Conservation (phyloP, 345 rosid species). For the Citrus sp. region DNA sequence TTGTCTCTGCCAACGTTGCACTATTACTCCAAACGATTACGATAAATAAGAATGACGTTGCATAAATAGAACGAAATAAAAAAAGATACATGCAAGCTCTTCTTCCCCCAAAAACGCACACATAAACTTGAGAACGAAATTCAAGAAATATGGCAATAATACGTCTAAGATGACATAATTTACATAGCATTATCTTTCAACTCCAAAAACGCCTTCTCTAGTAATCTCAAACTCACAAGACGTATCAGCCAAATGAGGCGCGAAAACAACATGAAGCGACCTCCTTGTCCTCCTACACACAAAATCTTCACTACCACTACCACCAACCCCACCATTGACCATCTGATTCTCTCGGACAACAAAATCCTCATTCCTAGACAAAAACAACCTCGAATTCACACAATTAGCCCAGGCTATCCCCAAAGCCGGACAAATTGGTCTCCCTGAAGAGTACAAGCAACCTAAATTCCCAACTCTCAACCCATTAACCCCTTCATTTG, state of each 20-base stretch:
- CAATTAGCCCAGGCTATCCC: constrained; percentile 87
- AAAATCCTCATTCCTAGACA: constrained; percentile 47
- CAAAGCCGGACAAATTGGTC: constrained; percentile 69
- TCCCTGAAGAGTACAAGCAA: constrained; percentile 58
- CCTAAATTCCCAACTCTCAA: constrained; percentile 67
- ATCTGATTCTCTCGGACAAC: constrained; percentile 14
- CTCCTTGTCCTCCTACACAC: constrained; percentile 32
- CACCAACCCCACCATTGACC: constrained; percentile 19
- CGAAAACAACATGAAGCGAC: constrained; percentile 58
- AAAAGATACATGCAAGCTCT: neutral
- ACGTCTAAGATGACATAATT: constrained; percentile 4
- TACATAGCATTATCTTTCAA: constrained; percentile 20
- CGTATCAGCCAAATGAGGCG: constrained; percentile 59
- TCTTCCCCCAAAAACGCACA: neutral
- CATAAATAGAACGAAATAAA: neutral
- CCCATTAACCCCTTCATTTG: constrained; percentile 58
- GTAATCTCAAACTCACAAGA: constrained; percentile 68
- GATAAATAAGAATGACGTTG: neutral
- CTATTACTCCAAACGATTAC: neutral
- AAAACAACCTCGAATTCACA: constrained; percentile 76
- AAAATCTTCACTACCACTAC: constrained; percentile 16
- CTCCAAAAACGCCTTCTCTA: constrained; percentile 52
- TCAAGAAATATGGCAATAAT: neutral
- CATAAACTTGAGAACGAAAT: neutral
- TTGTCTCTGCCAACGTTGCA: neutral